Evolutionary conservation across 805 yeast genomes (phyloP).

Genomic region (Yamadazyma endophytica): DNA sequence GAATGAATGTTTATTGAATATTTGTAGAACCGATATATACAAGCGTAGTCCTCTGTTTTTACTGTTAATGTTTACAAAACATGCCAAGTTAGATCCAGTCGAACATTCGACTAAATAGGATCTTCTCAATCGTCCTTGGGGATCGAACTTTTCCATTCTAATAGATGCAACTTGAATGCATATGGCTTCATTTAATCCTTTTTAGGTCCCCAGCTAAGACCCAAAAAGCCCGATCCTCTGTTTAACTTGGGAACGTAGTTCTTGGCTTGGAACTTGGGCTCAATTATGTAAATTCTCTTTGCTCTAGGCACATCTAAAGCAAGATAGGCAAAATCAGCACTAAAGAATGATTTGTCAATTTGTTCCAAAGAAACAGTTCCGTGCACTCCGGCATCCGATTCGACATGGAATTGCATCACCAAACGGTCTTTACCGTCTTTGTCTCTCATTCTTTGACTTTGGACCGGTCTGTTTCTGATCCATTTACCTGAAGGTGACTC

Average conservation of each 20-base stretch:
- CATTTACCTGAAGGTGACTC: slow-evolving; percentile 68
- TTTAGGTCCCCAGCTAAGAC: slow-evolving; percentile 84
- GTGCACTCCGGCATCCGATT: slow-evolving; percentile 54
- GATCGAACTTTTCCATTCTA: no score
- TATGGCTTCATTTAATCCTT: slow-evolving; percentile 44
- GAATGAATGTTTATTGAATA: no score
- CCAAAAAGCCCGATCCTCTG: slow-evolving; percentile 60
- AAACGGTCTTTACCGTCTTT: slow-evolving; percentile 77
- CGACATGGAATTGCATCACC: slow-evolving; percentile 82
- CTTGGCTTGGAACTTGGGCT: slow-evolving; percentile 49
- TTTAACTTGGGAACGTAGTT: slow-evolving; percentile 34
- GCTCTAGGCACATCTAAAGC: slow-evolving; percentile 74
- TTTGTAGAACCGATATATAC: no score
- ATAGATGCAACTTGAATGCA: slow-evolving; percentile 1
- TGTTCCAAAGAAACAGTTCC: slow-evolving; percentile 82
- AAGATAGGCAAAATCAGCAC: slow-evolving; percentile 67
- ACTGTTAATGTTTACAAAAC: no score
- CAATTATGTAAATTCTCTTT: slow-evolving; percentile 63
- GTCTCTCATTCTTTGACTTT: slow-evolving; percentile 61
- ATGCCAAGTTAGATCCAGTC: no score
- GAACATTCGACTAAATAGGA: no score
- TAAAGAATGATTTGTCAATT: slow-evolving; percentile 58
- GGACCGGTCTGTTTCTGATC: slow-evolving; percentile 85
- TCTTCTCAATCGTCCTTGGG: no score
- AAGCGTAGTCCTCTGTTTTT: no score